Conservation (phyloP, 2,329 filamentous ascomycete species). For the Epichloe typhina region DNA sequence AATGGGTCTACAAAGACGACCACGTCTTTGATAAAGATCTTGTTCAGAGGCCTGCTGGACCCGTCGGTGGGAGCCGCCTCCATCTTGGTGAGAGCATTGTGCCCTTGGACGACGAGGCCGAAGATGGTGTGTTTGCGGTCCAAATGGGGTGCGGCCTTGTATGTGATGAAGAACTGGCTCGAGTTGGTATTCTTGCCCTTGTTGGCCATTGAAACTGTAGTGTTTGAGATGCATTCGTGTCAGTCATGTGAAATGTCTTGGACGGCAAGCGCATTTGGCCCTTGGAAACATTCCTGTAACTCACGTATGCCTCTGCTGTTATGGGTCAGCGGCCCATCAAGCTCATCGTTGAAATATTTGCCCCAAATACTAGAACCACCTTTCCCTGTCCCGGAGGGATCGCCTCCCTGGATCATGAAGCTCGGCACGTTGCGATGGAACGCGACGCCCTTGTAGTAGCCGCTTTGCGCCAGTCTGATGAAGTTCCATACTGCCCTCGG, state of each 20-base stretch:
- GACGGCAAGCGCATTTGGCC: too few species aligned
- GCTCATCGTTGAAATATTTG: slow-evolving; percentile 86
- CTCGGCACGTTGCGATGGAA: slow-evolving; percentile 92
- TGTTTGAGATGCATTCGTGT: not conserved
- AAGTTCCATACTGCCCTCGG: slow-evolving; percentile 98
- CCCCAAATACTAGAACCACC: slow-evolving; percentile 90
- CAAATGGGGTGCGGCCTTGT: slow-evolving; percentile 71
- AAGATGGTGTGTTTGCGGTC: slow-evolving; percentile 98
- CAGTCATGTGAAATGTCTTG: not conserved
- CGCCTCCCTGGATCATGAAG: slow-evolving; percentile 97
- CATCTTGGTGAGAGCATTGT: slow-evolving; percentile 58
- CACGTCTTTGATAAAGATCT: slow-evolving; percentile 70
- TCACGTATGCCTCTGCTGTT: slow-evolving; percentile 55
- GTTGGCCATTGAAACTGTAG: slow-evolving; percentile 71
- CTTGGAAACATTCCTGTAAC: slow-evolving; percentile 3
- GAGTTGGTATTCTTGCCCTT: slow-evolving; percentile 98
- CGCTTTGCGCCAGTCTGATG: slow-evolving; percentile 70
- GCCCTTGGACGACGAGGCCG: slow-evolving; percentile 66
- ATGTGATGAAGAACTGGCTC: slow-evolving; percentile 88
- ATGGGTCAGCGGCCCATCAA: slow-evolving; percentile 81
- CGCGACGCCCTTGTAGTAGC: slow-evolving; percentile 71
- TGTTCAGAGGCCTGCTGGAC: slow-evolving; percentile 60
- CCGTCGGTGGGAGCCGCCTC: slow-evolving; percentile 66
- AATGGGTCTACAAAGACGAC: slow-evolving; percentile 90
- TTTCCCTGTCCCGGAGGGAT: slow-evolving; percentile 81